Evolutionary conservation across 352 stramenopile genomes (phyloP).

Genomic region (Globisporangium spinosum): DNA sequence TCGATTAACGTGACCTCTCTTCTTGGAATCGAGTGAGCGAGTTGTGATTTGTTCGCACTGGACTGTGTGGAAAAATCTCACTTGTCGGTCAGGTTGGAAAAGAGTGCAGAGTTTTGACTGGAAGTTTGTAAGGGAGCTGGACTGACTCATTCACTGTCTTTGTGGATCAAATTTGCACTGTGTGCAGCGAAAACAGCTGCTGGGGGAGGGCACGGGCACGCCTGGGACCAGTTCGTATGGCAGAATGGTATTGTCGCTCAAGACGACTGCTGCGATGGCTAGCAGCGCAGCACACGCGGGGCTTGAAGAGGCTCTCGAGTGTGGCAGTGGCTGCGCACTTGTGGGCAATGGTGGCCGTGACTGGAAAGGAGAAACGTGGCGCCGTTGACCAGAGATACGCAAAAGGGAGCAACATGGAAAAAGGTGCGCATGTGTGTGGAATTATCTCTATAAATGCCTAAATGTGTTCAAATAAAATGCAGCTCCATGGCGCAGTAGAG

Average conservation of each 20-base stretch:
- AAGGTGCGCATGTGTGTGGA: not conserved
- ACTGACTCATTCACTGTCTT: not conserved
- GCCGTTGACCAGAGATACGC: not conserved
- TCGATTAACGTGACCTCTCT: too few species aligned
- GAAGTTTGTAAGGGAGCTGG: conserved; percentile 1
- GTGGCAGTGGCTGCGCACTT: not conserved
- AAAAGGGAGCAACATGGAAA: not conserved
- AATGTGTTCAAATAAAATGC: conserved; percentile 9
- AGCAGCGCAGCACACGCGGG: not conserved
- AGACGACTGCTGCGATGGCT: not conserved
- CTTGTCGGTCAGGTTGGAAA: not conserved
- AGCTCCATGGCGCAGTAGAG: not conserved
- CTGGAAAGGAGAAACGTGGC: not conserved
- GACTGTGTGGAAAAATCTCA: conserved; percentile 7
- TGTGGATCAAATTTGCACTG: not conserved
- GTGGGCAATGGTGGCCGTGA: not conserved
- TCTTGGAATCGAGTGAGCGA: not conserved
- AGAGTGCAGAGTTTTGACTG: conserved; percentile 1
- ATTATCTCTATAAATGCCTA: conserved; percentile 3
- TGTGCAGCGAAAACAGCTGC: conserved; percentile 14
- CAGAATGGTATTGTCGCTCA: not conserved
- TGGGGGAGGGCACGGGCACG: not conserved
- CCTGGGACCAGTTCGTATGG: not conserved
- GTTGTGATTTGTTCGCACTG: not conserved
- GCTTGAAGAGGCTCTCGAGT: not conserved